A percentile compares a stretch with the other conserved stretches of the same genome.
phyloP scores from a whole-genome alignment of 257 asterid species.

The Nemophila menziesii region DNA sequence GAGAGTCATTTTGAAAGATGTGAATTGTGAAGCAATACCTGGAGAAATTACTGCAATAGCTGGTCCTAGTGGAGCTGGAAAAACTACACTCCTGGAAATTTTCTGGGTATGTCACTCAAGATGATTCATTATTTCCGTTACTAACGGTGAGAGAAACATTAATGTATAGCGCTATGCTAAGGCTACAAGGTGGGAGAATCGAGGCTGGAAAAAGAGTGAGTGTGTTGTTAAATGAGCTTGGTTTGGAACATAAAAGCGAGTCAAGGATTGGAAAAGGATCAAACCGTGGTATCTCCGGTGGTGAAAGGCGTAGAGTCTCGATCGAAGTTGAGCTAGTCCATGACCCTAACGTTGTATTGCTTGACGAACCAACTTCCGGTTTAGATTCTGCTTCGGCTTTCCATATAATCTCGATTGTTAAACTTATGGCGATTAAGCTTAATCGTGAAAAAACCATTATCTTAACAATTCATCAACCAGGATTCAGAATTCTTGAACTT shows the following conservation, averaged over 20 bases:
- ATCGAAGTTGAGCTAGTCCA: conserved; percentile 77
- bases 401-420: conserved; percentile 40
- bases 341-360: conserved; percentile 48
- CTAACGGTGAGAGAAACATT: conserved; percentile 80
- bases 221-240: conserved; percentile 52
- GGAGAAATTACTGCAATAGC: conserved; percentile 80
- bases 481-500: conserved; percentile 62
- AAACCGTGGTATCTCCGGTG: conserved; percentile 61
- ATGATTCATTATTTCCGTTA: conserved; percentile 63
- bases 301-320: conserved; percentile 74
- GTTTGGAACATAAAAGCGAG: conserved; percentile 42
- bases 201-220: conserved; percentile 27
- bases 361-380: conserved; percentile 88
- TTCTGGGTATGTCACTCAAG: conserved; percentile 70
- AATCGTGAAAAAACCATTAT: conserved; percentile 42
- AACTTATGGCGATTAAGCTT: conserved; percentile 37
- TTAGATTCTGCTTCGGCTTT: conserved; percentile 80
- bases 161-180: conserved; percentile 49
- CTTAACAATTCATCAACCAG: conserved; percentile 85
- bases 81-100: conserved; percentile 63
- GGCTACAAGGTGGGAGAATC: conserved; percentile 36
- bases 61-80: conserved; percentile 93
- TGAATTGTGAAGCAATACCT: conserved; percentile 48
- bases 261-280: conserved; percentile 54
- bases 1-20: conserved; percentile 45